Evolutionary conservation across 495 filamentous ascomycete genomes (phyloP).

Genomic region (Hyaloscypha bicolor): DNA sequence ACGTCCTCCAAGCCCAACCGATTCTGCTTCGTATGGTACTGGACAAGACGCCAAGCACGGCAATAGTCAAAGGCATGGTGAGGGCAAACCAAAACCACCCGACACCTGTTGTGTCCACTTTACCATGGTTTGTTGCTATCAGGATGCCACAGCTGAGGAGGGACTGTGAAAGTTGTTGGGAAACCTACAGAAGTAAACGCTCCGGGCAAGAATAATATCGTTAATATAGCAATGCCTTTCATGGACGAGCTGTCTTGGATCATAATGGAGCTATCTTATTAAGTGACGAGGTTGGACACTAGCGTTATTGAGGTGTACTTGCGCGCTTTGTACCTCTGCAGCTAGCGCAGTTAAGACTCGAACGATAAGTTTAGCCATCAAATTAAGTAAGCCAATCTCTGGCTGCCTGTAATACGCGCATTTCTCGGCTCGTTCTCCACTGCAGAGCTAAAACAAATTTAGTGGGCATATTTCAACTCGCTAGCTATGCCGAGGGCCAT

Average conservation of each 20-base stretch:
- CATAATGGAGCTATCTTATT: background rate
- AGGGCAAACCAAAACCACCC: too few species aligned
- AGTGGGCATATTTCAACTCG: background rate
- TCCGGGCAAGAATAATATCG: background rate
- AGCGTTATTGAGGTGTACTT: background rate
- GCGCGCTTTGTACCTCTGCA: background rate
- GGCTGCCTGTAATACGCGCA: too few species aligned
- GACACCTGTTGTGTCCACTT: too few species aligned
- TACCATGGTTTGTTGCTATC: too few species aligned
- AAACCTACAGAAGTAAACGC: background rate
- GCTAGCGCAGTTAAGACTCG: background rate
- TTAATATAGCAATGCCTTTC: background rate
- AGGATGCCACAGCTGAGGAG: too few species aligned
- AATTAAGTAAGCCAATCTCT: background rate
- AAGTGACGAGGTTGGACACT: background rate
- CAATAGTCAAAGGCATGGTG: too few species aligned
- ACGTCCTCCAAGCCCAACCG: too few species aligned
- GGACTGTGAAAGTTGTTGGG: too few species aligned
- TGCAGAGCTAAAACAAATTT: background rate
- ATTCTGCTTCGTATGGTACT: too few species aligned
- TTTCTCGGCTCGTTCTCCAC: background rate
- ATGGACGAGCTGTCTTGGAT: background rate
- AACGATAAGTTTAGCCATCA: background rate
- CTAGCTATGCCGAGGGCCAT: background rate
- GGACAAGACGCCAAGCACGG: too few species aligned